Conservation (phyloP, 1,284 basidiomycete species). For the Neotropicomus parvogracilis region DNA sequence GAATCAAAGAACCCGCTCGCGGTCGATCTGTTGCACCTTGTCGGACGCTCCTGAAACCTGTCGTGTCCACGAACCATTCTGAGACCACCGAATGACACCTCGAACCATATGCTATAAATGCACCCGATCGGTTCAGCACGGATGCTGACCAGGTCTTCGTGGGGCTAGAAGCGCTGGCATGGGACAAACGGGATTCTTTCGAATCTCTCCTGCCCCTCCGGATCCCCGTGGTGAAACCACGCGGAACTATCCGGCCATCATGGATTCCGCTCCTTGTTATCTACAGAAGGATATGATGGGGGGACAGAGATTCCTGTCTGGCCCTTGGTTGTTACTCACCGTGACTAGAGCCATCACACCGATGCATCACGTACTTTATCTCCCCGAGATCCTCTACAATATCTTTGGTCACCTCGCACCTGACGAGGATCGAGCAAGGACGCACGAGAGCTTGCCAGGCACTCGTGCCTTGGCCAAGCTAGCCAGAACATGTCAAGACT, state of each 20-base stretch:
- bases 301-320: neutral
- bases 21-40: no score
- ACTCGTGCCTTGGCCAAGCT: conserved; percentile 2
- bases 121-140: neutral
- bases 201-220: neutral
- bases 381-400: neutral
- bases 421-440: neutral
- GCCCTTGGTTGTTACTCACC: neutral
- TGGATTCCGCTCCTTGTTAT: neutral
- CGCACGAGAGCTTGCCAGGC: neutral
- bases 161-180: neutral
- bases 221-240: neutral
- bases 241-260: neutral
- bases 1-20: no score
- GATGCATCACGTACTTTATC: neutral
- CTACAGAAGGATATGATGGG: neutral
- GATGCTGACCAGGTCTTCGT: neutral
- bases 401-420: conserved; percentile 3
- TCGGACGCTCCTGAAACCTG: no score
- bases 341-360: neutral
- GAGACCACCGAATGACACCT: no score
- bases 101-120: no score
- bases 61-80: no score
- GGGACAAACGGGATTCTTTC: neutral
- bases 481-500: neutral